Evolutionary conservation across 164 flowering plant species (phyloP), one percentile per base, ranked within the genome.

Genomic region (Tinospora cordifolia): DNA sequence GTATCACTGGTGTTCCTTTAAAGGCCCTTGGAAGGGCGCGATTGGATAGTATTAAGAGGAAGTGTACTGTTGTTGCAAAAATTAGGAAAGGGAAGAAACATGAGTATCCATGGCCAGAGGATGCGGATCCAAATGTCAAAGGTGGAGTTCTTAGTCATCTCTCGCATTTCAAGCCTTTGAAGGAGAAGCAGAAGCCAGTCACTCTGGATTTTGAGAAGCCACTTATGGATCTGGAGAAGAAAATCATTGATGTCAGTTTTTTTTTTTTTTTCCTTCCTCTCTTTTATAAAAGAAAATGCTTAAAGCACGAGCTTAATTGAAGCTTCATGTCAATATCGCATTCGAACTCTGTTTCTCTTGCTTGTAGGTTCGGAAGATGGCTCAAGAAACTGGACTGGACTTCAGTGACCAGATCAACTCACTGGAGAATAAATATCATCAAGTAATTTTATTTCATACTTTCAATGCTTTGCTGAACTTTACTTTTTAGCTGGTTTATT

Each of bases 181-280:
- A 83, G 73, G 92, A 88, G 79, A 90, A 81, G 81, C 93, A 87
- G 2, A 92, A 94, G 79, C 91, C 90, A 0, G 96, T 89, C 15
- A 85, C 85, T 47, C 71, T 94, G 80, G 92, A 81, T 15, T 94
- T 94, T 57, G 99, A 94, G 89, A 92, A 78, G 73, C 99, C 99
- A 9, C 94, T 94, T 21, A 57, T 87, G 79, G 91, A 77, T 67
- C 79, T 94, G 47, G 88, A 90, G 74, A 87, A 82, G 86, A 87
- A 89, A 82, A 90, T 94, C 24, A 72, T 72, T 9, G 97, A 90
- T 76, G 99, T 94, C 75, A 75, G 81, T 21, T 0, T 19, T 69
- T 62, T 26, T 6, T 73, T 68, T 27, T 17, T 27, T n/a, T 49
- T n/a, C n/a, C n/a, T n/a, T n/a, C n/a, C n/a, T n/a, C n/a, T n/a